These are phyloP conservation scores for Aspergillus udagawae DNA, from an alignment of 2,329 filamentous ascomycete species.

Conservation along the genomic window DNA sequence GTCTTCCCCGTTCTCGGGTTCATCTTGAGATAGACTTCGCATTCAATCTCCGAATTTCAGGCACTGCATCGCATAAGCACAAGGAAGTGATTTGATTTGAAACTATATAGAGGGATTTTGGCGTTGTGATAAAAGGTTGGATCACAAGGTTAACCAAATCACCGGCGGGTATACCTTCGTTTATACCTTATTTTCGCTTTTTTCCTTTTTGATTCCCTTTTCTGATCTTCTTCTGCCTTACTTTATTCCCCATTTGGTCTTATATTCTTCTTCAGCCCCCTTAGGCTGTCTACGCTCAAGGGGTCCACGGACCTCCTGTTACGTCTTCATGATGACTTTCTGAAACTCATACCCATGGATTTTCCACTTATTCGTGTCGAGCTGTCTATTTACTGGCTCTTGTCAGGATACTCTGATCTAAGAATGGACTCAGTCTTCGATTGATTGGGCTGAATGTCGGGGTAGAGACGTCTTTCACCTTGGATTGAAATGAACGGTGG, in stretches of 20 bases:
- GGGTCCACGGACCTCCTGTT: slow-evolving; percentile 6
- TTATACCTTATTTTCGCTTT: slow-evolving; percentile 1
- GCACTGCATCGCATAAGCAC: background rate
- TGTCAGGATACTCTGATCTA: background rate
- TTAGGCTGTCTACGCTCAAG: background rate
- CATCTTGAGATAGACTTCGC: background rate
- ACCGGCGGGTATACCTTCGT: slow-evolving; percentile 7
- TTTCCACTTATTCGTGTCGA: slow-evolving; percentile 9
- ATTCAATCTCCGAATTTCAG: background rate
- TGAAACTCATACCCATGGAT: slow-evolving; percentile 19
- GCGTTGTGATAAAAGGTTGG: slow-evolving; percentile 22
- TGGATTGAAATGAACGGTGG: no score
- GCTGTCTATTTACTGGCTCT: background rate
- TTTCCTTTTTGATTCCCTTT: background rate
- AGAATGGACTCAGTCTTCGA: background rate
- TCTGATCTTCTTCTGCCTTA: slow-evolving; percentile 1
- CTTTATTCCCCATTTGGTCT: slow-evolving; percentile 2
- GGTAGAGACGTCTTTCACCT: no score
- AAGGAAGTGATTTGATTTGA: background rate
- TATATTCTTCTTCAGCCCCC: slow-evolving; percentile 4
- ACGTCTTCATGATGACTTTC: slow-evolving; percentile 18
- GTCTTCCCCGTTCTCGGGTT: background rate
- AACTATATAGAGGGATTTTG: slow-evolving; percentile 19
- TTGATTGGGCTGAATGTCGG: background rate
- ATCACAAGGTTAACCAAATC: slow-evolving; percentile 1